These are phyloP conservation scores for Boletus barrowsii DNA, from an alignment of 768 basidiomycete genomes.

Conservation along the genomic window DNA sequence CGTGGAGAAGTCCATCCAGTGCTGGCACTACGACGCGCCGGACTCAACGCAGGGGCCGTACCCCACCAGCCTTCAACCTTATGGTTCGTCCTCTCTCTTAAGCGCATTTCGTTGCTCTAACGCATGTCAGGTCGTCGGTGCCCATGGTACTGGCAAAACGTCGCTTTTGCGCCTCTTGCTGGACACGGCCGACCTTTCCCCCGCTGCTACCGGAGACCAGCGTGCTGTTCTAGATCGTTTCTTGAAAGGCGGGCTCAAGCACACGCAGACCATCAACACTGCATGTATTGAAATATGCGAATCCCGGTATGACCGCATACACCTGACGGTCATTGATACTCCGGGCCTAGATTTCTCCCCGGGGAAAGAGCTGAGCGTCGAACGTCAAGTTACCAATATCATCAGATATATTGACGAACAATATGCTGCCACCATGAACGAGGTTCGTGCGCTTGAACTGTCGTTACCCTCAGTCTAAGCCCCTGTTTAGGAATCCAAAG, in stretches of 20 bases:
- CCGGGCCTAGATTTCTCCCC: slow-evolving; percentile 77
- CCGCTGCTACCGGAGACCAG: slow-evolving; percentile 74
- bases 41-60: slow-evolving; percentile 61
- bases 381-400: slow-evolving; percentile 70
- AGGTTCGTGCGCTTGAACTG: slow-evolving; percentile 42
- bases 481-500: slow-evolving; percentile 72
- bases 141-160: slow-evolving; percentile 81
- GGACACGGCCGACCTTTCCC: slow-evolving; percentile 81
- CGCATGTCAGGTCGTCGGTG: slow-evolving; percentile 64
- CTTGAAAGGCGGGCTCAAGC: slow-evolving; percentile 55
- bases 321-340: slow-evolving; percentile 81
- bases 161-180: slow-evolving; percentile 76
- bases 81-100: slow-evolving; percentile 52
- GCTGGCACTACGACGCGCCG: slow-evolving; percentile 43
- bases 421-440: slow-evolving; percentile 84
- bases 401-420: slow-evolving; percentile 79
- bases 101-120: background rate
- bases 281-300: slow-evolving; percentile 82
- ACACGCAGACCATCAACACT: slow-evolving; percentile 61
- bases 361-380: slow-evolving; percentile 73
- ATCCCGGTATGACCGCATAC: slow-evolving; percentile 73
- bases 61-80: slow-evolving; percentile 79
- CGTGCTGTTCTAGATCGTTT: slow-evolving; percentile 61
- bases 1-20: slow-evolving; percentile 40
- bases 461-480: background rate